Conservation (phyloP, 208 protist genomes). For the Acanthamoeba healyi region DNA sequence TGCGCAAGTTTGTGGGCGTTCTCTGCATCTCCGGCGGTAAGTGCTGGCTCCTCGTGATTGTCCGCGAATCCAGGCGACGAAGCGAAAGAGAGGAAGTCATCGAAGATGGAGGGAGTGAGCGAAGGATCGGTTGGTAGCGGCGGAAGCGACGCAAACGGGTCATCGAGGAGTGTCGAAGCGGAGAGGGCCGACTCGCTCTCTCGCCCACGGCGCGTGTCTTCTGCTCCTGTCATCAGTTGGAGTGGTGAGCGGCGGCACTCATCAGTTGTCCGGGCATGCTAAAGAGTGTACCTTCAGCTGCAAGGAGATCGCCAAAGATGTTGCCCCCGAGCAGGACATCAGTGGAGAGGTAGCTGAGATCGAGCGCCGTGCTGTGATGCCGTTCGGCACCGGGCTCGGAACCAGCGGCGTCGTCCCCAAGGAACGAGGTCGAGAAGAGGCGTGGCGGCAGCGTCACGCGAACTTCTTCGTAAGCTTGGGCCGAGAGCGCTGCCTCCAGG, state of each 20-base stretch:
- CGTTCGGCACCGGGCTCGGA: not conserved
- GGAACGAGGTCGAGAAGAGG: not conserved
- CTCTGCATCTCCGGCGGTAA: too few species aligned
- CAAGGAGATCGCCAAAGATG: not conserved
- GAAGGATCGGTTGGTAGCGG: slow-evolving; percentile 8
- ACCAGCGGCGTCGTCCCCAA: not conserved
- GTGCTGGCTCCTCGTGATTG: not conserved
- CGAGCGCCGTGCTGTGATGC: not conserved
- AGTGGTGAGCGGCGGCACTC: too few species aligned
- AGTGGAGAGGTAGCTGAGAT: not conserved
- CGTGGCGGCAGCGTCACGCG: not conserved
- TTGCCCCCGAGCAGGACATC: not conserved
- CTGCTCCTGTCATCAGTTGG: too few species aligned
- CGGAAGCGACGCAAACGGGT: not conserved
- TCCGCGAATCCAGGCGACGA: not conserved
- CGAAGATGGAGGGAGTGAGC: slow-evolving; percentile 14
- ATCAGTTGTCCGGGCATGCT: too few species aligned
- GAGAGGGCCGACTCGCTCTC: not conserved
- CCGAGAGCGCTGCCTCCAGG: not conserved
- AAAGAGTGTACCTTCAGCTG: not conserved
- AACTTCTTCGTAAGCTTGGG: not conserved
- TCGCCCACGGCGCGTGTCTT: not conserved
- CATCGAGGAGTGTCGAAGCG: not conserved
- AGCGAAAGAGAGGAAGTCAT: slow-evolving; percentile 16
- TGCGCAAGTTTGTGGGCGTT: too few species aligned